Evolutionary conservation across 768 basidiomycete genomes (phyloP).

Genomic region (Lenzites betulinus): DNA sequence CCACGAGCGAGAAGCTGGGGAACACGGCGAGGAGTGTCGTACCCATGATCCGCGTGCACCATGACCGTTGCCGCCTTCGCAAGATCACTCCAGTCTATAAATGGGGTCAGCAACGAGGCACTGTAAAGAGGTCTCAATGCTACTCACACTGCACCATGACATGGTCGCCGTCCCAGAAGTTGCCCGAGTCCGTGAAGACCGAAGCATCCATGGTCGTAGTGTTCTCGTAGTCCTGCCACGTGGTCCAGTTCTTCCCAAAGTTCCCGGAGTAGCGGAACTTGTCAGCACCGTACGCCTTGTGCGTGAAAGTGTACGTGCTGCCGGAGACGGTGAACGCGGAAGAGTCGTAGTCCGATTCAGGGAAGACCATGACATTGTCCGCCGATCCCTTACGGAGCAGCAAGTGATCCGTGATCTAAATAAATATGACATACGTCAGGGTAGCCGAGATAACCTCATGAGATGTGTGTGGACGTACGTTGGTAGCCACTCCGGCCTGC

Average conservation of each 20-base stretch:
- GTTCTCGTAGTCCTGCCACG: conserved; percentile 80
- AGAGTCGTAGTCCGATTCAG: conserved; percentile 74
- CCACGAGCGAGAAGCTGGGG: conserved; percentile 89
- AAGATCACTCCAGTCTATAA: conserved; percentile 74
- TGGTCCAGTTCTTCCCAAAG: conserved; percentile 82
- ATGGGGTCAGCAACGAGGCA: background rate
- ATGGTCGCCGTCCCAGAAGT: conserved; percentile 83
- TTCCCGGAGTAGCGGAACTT: conserved; percentile 85
- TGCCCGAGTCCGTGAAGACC: conserved; percentile 48
- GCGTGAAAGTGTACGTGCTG: conserved; percentile 74
- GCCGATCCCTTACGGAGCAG: conserved; percentile 77
- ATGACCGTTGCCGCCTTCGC: conserved; percentile 64
- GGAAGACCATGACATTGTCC: conserved; percentile 86
- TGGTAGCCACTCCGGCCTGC: conserved; percentile 46
- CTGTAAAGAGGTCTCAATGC: background rate
- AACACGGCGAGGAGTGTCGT: conserved; percentile 65
- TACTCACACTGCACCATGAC: conserved; percentile 85
- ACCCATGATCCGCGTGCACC: conserved; percentile 76
- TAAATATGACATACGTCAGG: background rate
- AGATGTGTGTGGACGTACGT: conserved; percentile 44
- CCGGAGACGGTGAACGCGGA: conserved; percentile 56
- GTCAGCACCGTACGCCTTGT: conserved; percentile 85
- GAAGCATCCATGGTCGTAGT: conserved; percentile 60
- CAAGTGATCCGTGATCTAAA: conserved; percentile 70
- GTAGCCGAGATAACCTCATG: conserved; percentile 2